A percentile compares a stretch with the other conserved stretches of the same genome.
phyloP scores from a whole-genome alignment of 306 rosid genomes.

The Arachis stenosperma region DNA sequence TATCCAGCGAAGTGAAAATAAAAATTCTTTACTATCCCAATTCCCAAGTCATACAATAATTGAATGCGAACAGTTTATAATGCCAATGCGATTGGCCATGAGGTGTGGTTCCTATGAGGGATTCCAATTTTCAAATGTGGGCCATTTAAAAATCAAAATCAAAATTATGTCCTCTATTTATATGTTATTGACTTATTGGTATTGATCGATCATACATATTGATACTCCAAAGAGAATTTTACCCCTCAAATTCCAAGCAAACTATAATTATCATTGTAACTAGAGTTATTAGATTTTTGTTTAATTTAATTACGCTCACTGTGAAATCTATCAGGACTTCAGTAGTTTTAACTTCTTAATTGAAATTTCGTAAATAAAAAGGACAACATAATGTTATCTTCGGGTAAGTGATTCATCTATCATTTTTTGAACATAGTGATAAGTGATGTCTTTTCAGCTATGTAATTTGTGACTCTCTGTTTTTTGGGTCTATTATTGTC shows the following conservation, averaged over 20 bases:
- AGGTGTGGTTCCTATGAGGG: neutral
- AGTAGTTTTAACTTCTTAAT: no score
- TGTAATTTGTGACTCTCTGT: neutral
- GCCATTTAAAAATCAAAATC: neutral
- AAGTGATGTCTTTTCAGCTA: neutral
- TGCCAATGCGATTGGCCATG: neutral
- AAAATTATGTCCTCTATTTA: neutral
- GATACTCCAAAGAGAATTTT: no score
- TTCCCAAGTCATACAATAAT: neutral
- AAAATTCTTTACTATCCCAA: slow-evolving; percentile 26
- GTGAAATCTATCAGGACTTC: no score
- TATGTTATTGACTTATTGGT: no score
- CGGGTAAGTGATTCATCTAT: neutral
- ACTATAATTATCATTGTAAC: no score
- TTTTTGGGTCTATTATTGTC: slow-evolving; percentile 8
- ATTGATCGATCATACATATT: no score
- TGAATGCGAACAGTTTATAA: neutral
- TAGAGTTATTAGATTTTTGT: no score
- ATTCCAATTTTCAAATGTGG: neutral
- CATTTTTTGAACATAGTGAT: neutral
- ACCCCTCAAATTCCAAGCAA: no score
- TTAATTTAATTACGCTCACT: no score
- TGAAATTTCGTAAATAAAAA: neutral
- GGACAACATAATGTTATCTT: neutral
- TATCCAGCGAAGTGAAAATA: slow-evolving; percentile 31